Evolutionary conservation across 2,329 filamentous ascomycete genomes (phyloP), one percentile per base, ranked within the genome.

Genomic region (Cytospora paraplurivora): DNA sequence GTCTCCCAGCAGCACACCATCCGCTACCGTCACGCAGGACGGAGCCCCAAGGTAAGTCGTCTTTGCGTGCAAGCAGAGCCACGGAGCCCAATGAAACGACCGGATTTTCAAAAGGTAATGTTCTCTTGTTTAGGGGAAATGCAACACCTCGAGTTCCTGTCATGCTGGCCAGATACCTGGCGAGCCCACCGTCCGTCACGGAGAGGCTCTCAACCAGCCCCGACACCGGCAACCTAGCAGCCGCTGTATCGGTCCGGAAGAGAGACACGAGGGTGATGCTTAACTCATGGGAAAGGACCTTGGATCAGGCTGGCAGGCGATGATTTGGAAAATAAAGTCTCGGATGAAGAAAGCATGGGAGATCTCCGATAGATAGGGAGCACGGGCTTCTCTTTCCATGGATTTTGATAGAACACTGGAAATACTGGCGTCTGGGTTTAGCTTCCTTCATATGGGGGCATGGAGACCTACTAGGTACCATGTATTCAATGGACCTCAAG

Each of bases 221-320:
- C 19, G 38, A 7, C 41, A 38, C n/a, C 17, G 27, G 27, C 27
- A 17, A 19, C 27, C 17, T 17, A 3, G 13, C n/a, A 52, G 34
- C 34, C 4, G 19, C 41, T 1, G 15, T 19, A 7, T 49, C 56
- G 35, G 33, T 33, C 6, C 44, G 56, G 33, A 37, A 27, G 49
- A 62, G 53, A 50, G 47, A 64, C 32, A 35, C 41, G 53, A 56
- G 50, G 57, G 44, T 44, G 35, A 50, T 13, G 27, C 57, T 61
- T 33, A 34, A 32, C n/a, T 37, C 27, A 11, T 64, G 62, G 62
- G 47, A 52, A 13, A 17, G 49, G 38, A 17, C 19, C 2, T 55
- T 37, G 62, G 32, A 13, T 17, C 21, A 55, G 33, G 62, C 57
- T 41, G 44, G 56, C 15, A 37, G 33, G 33, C 38, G 35, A 27